Percentiles rank a stretch among this genome's conserved stretches.
Conservation (phyloP, 495 filamentous ascomycete genomes). For the Podospora pseudoanserina region DNA sequence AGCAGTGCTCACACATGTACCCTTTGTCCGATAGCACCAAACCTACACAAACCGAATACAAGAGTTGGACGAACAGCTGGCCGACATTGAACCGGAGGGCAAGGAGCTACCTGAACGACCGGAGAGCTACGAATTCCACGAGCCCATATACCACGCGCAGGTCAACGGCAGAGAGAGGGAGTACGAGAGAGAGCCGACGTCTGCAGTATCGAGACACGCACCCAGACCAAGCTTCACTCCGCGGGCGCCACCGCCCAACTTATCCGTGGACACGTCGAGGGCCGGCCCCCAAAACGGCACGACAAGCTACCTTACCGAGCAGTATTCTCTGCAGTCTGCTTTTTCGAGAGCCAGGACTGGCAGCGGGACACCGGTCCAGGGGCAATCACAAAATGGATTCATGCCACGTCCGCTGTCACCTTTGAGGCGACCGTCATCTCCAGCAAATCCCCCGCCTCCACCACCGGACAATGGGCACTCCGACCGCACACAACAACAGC, state of each 20-base stretch:
- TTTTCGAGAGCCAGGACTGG: constrained; percentile 46
- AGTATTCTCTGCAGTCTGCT: constrained; percentile 44
- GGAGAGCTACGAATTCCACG: constrained; percentile 51
- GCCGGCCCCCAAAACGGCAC: constrained; percentile 21
- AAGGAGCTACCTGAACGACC: constrained; percentile 79
- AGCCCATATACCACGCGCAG: constrained; percentile 26
- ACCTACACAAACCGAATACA: constrained; percentile 86
- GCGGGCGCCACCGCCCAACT: constrained; percentile 14
- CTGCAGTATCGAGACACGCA: constrained; percentile 26
- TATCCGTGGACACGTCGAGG: constrained; percentile 21
- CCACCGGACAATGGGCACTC: constrained; percentile 33
- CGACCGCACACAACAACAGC: constrained; percentile 37
- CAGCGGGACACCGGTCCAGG: constrained; percentile 38
- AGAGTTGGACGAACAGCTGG: constrained; percentile 70
- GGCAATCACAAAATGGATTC: constrained; percentile 46
- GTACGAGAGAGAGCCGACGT: constrained; percentile 12
- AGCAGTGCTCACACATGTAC: not conserved
- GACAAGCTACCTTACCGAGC: constrained; percentile 21
- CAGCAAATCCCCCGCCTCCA: constrained; percentile 29
- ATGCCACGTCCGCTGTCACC: constrained; percentile 69
- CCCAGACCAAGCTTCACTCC: constrained; percentile 13
- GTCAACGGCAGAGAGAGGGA: constrained; percentile 1
- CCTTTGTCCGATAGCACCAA: constrained; percentile 54
- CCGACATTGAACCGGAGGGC: constrained; percentile 53
- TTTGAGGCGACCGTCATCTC: constrained; percentile 41